Evolutionary conservation across 2,329 filamentous ascomycete species (phyloP), one percentile per base, ranked within the genome.

Genomic region (Nigrospora oryzae): DNA sequence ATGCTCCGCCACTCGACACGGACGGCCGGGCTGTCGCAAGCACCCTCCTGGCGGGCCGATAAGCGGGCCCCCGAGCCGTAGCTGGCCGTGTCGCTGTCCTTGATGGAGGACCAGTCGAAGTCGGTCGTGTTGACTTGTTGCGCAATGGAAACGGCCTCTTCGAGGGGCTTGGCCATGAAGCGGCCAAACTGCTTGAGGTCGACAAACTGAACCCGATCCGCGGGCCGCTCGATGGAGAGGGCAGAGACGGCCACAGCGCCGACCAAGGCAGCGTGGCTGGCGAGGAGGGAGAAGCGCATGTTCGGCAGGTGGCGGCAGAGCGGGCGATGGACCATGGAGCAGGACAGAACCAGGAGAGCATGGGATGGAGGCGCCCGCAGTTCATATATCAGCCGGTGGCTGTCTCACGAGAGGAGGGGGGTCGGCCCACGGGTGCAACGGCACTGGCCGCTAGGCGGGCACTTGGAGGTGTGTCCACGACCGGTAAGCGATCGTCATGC

Each of bases 1-100:
- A 64, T 56, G 38, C 55, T 62, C 11, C 56, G 48, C 63, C 63
- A 63, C 48, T 63, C 60, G 40, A 54, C 46, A 13, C 59, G 60
- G 40, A 57, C 45, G 11, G 48, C 38, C 10, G 58, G 46, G 42
- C 52, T 57, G 33, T 57, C 49, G 43, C 60, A 63, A 16, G 38
- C 46, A 23, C 43, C 45, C 5, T 49, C 46, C 8, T 43, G 41
- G 12, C 8, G 10, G 23, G 34, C 17, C n/a, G 19, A 17, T 13
- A 30, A 19, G 23, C 28, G 40, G 32, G 37, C 44, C 8, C 49
- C 44, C 10, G 40, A 35, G 15, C 38, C 43, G 11, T 48, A 45
- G n/a, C 38, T 43, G 37, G 46, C 49, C 1, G 39, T 43, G 11
- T 46, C 42, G 17, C 38, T 36, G n/a, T 50, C 48, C 41, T 36